Evolutionary conservation across 202 grass and related monocot species (phyloP).

Genomic region (Setaria viridis): DNA sequence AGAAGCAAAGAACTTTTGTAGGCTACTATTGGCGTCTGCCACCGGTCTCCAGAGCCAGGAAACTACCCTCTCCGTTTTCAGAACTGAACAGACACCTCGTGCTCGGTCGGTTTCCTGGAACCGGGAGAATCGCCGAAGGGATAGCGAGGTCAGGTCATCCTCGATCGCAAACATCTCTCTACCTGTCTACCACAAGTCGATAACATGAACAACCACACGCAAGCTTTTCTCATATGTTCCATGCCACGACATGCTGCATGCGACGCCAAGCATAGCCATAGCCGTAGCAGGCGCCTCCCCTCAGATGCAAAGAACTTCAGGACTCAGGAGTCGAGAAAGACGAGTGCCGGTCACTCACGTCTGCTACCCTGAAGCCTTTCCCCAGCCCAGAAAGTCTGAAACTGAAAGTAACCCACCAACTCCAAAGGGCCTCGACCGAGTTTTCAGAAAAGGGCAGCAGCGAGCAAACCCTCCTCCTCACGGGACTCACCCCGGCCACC

Average conservation of each 20-base stretch:
- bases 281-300: neutral
- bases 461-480: neutral
- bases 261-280: neutral
- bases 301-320: no score
- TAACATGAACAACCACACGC: neutral
- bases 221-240: neutral
- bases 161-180: neutral
- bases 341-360: slow-evolving; percentile 9
- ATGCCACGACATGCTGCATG: neutral
- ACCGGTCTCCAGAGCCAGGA: neutral
- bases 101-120: neutral
- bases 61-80: neutral
- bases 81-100: neutral
- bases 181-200: no score
- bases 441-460: slow-evolving; percentile 3
- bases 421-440: neutral
- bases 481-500: slow-evolving; percentile 34
- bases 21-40: neutral
- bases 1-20: neutral
- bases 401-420: slow-evolving; percentile 29
- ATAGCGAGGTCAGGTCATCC: neutral
- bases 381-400: neutral
- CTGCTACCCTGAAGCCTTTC: neutral
- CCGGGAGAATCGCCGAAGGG: neutral
- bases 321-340: no score